Evolutionary conservation across 768 basidiomycete genomes (phyloP), one percentile per base, ranked within the genome.

Genomic region (Cyclocybe cylindracea): DNA sequence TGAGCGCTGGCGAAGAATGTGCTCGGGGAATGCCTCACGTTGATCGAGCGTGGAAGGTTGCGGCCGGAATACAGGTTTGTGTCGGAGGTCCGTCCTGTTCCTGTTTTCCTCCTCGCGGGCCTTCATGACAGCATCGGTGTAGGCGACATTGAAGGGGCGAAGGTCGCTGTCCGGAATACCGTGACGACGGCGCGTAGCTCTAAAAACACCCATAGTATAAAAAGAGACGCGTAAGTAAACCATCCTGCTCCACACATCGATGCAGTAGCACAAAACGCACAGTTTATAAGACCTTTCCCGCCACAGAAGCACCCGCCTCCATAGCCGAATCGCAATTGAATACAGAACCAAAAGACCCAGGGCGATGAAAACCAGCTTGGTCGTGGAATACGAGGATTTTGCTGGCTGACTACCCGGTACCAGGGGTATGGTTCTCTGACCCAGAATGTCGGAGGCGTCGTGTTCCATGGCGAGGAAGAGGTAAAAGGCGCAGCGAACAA

Each of bases 141-240:
- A 90, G n/a, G 91, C 91, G 56, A 92, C 87, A 66, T 87, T 88
- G 77, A 93, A 93, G 10, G 91, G 89, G 32, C 91, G 78, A 56
- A 83, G 77, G 73, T 93, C 91, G 51, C 76, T 77, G 74, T 93
- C 91, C 13, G 91, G 91, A 53, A 93, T 93, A 41, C 91, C 91
- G 63, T 91, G 83, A 70, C 80, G 77, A 57, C 91, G 75, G 54
- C 91, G 83, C 76, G 84, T 84, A 56, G 84, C 77, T 60, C 88
- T 91, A 57, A 35, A 54, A 51, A 48, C 39, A 34, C 34, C 44
- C 24, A 24, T 24, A 24, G 24, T 24, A 48, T 7, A 44, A 53
- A 44, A 53, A 53, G 32, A 50, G 41, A 57, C 66, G 33, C 65
- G 60, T 53, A 58, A 57, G 45, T 33, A 38, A 34, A 49, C 48